Evolutionary conservation across 495 filamentous ascomycete species (phyloP), one percentile per base, ranked within the genome.

Genomic region (Stereocaulon alpinum): DNA sequence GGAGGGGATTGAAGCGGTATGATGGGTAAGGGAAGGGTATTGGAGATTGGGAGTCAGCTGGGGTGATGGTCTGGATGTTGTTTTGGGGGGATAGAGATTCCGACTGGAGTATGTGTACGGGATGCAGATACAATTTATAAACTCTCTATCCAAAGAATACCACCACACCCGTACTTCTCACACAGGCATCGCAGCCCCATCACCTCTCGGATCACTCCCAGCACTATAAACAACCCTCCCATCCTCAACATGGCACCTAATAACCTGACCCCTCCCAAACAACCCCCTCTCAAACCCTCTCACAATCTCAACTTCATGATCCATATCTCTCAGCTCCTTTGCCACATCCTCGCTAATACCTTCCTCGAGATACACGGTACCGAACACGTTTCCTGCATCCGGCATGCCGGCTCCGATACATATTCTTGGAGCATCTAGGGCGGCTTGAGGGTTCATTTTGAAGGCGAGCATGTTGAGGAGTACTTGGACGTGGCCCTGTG

Each of bases 401-500:
- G 82, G 79, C 73, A 82, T 87, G 2, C 80, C 81, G 0, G 85
- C 83, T 3, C 86, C 86, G 63, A 92, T 85, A 62, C 90, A 95
- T 43, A 97, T 77, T 11, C 93, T 77, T 40, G 94, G 92, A 34
- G 93, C 84, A 68, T 98, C 93, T 3, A 98, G 76, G 47, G 94
- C 92, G 37, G 86, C 84, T 76, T 98, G 93, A 32, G 91, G 89
- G 57, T 81, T 85, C 64, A 87, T 77, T n/a, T 83, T 82, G 69
- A 93, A 95, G 0, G 86, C 83, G 4, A 95, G 71, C 82, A 94
- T 89, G 59, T 95, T 95, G 9, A 97, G 78, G 54, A 98, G 72
- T 3, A 96, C 89, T 71, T 98, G 93, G 15, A 97, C 88, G 67
- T 98, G 93, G 11, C 93, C 93, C 74, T 97, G 93, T 0, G 93